These are phyloP conservation scores for Nephelium lappaceum DNA, from an alignment of 345 rosid genomes.

Conservation along the genomic window DNA sequence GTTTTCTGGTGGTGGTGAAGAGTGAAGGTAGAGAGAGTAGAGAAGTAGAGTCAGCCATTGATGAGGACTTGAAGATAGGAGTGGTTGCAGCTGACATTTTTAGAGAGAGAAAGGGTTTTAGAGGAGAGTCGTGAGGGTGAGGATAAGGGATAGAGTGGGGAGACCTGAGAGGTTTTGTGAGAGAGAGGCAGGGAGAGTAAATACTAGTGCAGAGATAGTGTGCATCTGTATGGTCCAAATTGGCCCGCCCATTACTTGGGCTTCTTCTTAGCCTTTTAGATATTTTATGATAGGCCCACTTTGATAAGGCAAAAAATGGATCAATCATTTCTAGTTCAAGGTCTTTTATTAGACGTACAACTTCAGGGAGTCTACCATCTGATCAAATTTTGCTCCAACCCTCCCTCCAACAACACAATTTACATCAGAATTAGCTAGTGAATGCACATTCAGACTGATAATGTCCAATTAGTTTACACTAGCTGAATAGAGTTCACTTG, in stretches of 20 bases:
- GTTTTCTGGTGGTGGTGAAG: constrained; percentile 39
- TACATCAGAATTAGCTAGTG: too few relatives aligned
- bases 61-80: constrained; percentile 51
- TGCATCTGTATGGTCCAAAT: constrained; percentile 15
- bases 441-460: too few relatives aligned
- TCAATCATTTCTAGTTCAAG: too few relatives aligned
- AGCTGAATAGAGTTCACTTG: too few relatives aligned
- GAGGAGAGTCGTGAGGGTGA: constrained; percentile 26
- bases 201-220: background rate
- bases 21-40: constrained; percentile 49
- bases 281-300: background rate
- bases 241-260: constrained; percentile 4
- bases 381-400: too few relatives aligned
- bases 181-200: background rate
- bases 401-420: too few relatives aligned
- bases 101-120: constrained; percentile 21
- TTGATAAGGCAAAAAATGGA: background rate
- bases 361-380: too few relatives aligned
- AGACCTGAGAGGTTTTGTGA: constrained; percentile 12
- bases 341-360: too few relatives aligned
- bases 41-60: constrained; percentile 61
- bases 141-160: constrained; percentile 23
- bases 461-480: too few relatives aligned
- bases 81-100: constrained; percentile 48
- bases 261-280: background rate